These are phyloP conservation scores for Lenwebbia sp. DNA, from an alignment of 345 rosid genomes.

Conservation along the genomic window DNA sequence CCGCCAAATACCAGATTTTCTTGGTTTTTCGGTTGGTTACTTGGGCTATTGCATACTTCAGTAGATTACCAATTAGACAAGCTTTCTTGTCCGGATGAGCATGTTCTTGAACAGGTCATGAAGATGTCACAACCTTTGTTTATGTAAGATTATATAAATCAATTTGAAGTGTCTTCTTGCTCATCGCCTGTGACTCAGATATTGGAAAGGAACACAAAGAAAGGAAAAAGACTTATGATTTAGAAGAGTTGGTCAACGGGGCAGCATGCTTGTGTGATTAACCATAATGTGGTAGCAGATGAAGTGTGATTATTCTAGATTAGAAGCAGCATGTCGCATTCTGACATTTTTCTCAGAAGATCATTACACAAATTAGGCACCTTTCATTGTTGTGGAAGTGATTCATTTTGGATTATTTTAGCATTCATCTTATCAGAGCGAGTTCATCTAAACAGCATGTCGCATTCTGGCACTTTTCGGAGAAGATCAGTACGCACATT, in stretches of 20 bases:
- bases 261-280: neutral
- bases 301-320: neutral
- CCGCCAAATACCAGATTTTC: neutral
- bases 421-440: neutral
- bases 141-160: neutral
- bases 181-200: neutral
- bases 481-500: neutral
- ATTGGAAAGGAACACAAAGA: neutral
- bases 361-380: neutral
- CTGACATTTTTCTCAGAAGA: neutral
- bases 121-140: neutral
- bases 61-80: neutral
- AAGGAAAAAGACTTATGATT: neutral
- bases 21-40: neutral
- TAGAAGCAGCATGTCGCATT: neutral
- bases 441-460: neutral
- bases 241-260: neutral
- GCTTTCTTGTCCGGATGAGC: neutral
- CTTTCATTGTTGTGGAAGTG: neutral
- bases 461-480: neutral
- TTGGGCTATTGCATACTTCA: neutral
- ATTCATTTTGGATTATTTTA: neutral
- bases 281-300: neutral
- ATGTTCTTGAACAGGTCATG: neutral
- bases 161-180: neutral